A percentile compares a stretch with the other conserved stretches of the same genome.
Conservation (phyloP, 139 green algal species). For the Chlamydomonas sp. region DNA sequence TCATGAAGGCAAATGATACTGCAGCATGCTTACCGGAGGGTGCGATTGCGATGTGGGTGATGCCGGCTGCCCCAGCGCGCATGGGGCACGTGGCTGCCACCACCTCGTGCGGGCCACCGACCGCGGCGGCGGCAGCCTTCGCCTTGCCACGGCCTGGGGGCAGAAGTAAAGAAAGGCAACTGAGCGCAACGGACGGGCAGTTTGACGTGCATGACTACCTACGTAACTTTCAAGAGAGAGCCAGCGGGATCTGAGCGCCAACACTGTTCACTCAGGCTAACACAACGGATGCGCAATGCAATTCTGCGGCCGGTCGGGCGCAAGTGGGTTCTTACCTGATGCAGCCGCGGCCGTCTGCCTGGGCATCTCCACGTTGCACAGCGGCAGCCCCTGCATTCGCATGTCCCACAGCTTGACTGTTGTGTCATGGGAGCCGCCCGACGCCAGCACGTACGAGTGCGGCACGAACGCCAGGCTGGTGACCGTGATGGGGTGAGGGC, state of each 20-base stretch:
- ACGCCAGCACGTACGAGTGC: conserved; percentile 59
- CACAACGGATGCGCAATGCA: neutral
- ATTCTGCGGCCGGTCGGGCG: too few species aligned
- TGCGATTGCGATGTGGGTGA: conserved; percentile 6
- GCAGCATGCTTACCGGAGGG: neutral
- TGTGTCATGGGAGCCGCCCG: conserved; percentile 46
- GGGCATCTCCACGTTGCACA: conserved; percentile 13
- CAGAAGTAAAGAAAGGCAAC: too few species aligned
- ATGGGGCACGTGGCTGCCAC: neutral
- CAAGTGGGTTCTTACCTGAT: neutral
- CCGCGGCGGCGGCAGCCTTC: neutral
- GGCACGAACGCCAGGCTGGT: conserved; percentile 72
- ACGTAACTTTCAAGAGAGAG: neutral
- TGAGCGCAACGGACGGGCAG: too few species aligned
- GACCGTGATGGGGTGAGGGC: conserved; percentile 49
- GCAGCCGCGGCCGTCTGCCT: neutral
- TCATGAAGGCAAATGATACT: neutral
- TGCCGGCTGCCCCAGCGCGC: neutral
- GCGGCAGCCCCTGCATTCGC: conserved; percentile 25
- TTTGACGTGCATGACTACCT: too few species aligned
- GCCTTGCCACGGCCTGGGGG: neutral
- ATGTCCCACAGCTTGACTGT: conserved; percentile 34
- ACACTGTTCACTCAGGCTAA: neutral
- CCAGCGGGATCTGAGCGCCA: neutral
- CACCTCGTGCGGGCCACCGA: conserved; percentile 4